A percentile compares a stretch with the other conserved stretches of the same genome.
Evolutionary conservation across 345 rosid genomes (phyloP).

Genomic region (Cardamine occulta): DNA sequence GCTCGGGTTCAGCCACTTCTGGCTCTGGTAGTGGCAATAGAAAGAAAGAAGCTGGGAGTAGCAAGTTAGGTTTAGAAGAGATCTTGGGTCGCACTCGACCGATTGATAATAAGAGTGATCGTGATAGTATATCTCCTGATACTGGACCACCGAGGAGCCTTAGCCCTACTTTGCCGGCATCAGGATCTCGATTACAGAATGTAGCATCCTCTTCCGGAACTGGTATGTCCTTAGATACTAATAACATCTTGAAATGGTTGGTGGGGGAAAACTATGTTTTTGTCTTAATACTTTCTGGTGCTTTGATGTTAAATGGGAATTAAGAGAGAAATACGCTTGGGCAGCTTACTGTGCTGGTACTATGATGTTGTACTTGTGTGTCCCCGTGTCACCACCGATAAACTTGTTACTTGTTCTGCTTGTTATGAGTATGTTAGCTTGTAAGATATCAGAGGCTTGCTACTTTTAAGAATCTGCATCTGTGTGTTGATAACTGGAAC

Average conservation of each 20-base stretch:
- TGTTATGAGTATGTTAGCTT: slow-evolving; percentile 29
- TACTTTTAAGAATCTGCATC: slow-evolving; percentile 2
- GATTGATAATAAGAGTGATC: slow-evolving; percentile 50
- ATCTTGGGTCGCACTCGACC: slow-evolving; percentile 40
- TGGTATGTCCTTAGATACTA: slow-evolving; percentile 43
- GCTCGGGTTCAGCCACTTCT: slow-evolving; percentile 44
- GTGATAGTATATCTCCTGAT: slow-evolving; percentile 54
- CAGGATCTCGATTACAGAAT: slow-evolving; percentile 59
- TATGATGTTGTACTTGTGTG: slow-evolving; percentile 13
- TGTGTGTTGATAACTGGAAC: slow-evolving; percentile 14
- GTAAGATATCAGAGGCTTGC: neutral
- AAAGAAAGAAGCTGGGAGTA: slow-evolving; percentile 63
- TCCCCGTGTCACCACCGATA: neutral
- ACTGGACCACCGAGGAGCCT: slow-evolving; percentile 58
- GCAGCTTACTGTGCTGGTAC: slow-evolving; percentile 22
- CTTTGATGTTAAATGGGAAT: slow-evolving; percentile 18
- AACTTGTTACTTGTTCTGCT: neutral
- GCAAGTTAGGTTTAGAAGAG: slow-evolving; percentile 53
- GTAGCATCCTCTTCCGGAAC: slow-evolving; percentile 70
- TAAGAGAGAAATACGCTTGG: neutral
- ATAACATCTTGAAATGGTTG: slow-evolving; percentile 23
- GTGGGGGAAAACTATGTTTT: neutral
- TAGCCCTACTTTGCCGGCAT: slow-evolving; percentile 62
- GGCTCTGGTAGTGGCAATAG: slow-evolving; percentile 47
- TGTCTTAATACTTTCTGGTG: slow-evolving; percentile 23